phyloP scores from a whole-genome alignment of 352 stramenopile genomes.

The Aphanomyces astaci region DNA sequence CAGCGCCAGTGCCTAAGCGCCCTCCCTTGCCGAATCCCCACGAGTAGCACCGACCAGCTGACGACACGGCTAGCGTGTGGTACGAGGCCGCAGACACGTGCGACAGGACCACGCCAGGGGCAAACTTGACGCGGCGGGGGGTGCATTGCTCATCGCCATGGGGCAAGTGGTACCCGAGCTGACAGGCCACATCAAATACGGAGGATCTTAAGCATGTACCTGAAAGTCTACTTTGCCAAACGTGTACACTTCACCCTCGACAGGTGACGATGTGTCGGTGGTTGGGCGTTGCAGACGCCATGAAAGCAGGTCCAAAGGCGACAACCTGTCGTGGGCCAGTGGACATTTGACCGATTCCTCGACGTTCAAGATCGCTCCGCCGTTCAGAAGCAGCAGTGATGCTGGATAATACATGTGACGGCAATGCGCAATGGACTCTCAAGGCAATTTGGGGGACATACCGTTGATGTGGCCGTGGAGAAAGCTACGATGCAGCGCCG shows the following conservation, averaged over 20 bases:
- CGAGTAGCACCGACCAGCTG: conserved; percentile 54
- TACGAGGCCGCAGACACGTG: conserved; percentile 74
- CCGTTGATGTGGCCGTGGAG: conserved; percentile 61
- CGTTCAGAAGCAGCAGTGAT: conserved; percentile 49
- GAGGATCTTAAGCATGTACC: conserved; percentile 32
- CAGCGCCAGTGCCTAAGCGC: conserved; percentile 57
- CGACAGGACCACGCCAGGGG: conserved; percentile 39
- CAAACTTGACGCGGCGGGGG: conserved; percentile 54
- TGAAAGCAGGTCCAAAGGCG: conserved; percentile 59
- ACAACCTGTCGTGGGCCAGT: conserved; percentile 43
- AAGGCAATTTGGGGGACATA: conserved; percentile 34
- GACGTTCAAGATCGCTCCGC: not conserved
- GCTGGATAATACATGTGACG: too few species aligned
- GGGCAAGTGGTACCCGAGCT: conserved; percentile 77
- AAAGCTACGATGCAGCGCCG: conserved; percentile 61
- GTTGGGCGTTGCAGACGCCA: conserved; percentile 18
- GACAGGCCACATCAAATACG: not conserved
- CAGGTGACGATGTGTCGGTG: conserved; percentile 1
- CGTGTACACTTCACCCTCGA: conserved; percentile 55
- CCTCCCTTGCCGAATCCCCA: conserved; percentile 81
- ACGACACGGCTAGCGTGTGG: conserved; percentile 65
- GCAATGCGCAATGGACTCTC: too few species aligned
- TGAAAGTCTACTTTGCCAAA: conserved; percentile 82
- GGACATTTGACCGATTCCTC: conserved; percentile 2
- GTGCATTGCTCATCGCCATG: conserved; percentile 67